Conservation (phyloP, 805 yeast species). For the Pichia nanzhaoensis region DNA sequence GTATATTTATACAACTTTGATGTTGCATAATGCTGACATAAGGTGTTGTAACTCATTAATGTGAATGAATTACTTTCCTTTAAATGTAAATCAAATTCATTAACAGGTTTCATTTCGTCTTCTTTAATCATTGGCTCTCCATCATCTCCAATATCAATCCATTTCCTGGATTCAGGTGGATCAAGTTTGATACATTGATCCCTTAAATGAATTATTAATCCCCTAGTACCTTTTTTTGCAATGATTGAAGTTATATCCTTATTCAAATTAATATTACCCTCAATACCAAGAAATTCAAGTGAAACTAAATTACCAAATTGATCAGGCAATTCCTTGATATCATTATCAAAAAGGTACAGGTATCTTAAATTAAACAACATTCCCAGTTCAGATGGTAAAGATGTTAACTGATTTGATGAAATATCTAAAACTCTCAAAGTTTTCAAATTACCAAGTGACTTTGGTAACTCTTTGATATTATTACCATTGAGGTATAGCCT, state of each 20-base stretch:
- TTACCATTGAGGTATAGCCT: slow-evolving; percentile 85
- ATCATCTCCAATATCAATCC: slow-evolving; percentile 74
- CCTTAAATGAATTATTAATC: slow-evolving; percentile 70
- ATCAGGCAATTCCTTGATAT: slow-evolving; percentile 65
- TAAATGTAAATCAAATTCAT: slow-evolving; percentile 24
- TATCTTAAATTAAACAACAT: slow-evolving; percentile 72
- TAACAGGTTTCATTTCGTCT: slow-evolving; percentile 19
- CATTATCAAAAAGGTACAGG: slow-evolving; percentile 83
- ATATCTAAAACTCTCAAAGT: slow-evolving; percentile 79
- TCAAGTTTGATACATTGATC: slow-evolving; percentile 69
- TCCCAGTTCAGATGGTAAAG: slow-evolving; percentile 82
- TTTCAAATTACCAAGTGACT: slow-evolving; percentile 56
- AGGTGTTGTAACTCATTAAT: slow-evolving; percentile 77
- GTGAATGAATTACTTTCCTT: slow-evolving; percentile 49
- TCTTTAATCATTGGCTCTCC: slow-evolving; percentile 46
- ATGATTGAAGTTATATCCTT: slow-evolving; percentile 55
- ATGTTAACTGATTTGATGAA: slow-evolving; percentile 64
- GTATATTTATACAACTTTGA: slow-evolving; percentile 87
- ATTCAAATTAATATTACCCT: slow-evolving; percentile 78
- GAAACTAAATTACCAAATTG: slow-evolving; percentile 83
- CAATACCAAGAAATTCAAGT: slow-evolving; percentile 81
- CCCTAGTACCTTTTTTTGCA: slow-evolving; percentile 79
- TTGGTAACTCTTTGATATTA: slow-evolving; percentile 61
- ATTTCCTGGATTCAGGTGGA: slow-evolving; percentile 69
- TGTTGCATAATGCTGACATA: slow-evolving; percentile 95